These are phyloP conservation scores for Dryas drummondii DNA, from an alignment of 306 rosid species.

Conservation along the genomic window DNA sequence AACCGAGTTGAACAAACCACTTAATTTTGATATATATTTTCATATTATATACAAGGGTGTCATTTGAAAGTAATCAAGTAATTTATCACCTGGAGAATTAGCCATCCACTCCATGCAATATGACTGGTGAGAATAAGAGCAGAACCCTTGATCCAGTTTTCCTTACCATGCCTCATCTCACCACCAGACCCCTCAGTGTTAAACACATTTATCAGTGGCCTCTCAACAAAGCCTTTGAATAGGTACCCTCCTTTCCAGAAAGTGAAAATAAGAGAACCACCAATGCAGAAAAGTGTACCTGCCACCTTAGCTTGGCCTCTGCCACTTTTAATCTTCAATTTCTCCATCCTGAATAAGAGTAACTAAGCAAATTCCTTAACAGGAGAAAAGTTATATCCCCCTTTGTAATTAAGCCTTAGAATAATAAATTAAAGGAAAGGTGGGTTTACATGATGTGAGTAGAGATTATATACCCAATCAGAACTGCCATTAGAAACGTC, in stretches of 20 bases:
- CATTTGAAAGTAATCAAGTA: background rate
- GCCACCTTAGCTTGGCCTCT: constrained; percentile 40
- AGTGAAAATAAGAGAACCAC: constrained; percentile 38
- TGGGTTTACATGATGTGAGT: background rate
- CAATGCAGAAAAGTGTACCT: constrained; percentile 37
- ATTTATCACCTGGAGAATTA: constrained; percentile 41
- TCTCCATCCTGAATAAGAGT: constrained; percentile 35
- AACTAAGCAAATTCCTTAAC: background rate
- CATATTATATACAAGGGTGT: background rate
- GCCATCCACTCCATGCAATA: constrained; percentile 38
- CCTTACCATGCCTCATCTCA: background rate
- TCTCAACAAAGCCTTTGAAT: constrained; percentile 17
- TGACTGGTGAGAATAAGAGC: constrained; percentile 30
- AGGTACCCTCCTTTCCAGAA: constrained; percentile 40
- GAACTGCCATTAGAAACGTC: constrained; percentile 34
- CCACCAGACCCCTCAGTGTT: background rate
- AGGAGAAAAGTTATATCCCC: background rate
- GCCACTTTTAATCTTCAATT: constrained; percentile 30
- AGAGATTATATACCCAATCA: constrained; percentile 24
- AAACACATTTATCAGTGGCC: constrained; percentile 24
- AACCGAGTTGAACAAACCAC: background rate
- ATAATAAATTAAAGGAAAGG: background rate
- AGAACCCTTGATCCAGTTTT: constrained; percentile 47
- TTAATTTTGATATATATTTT: background rate
- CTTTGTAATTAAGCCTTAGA: too few species aligned